Base-by-base conservation (phyloP, 2,329 filamentous ascomycete species). In the Didymella arachidicola region DNA sequence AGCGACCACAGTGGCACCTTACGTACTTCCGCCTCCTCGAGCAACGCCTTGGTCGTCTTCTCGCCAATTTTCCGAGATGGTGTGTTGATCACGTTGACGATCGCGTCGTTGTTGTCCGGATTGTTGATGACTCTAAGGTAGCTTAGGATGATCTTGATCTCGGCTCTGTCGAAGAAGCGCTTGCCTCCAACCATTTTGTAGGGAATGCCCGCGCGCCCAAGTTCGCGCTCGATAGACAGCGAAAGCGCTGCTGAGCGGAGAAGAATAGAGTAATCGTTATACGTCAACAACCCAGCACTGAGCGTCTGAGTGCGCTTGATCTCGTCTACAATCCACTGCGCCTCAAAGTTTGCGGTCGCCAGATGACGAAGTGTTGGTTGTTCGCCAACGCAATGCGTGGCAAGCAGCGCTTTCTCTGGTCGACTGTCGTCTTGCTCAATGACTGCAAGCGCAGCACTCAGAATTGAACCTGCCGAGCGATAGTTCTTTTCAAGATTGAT, bases 401-500 rank as follows among this genome's bases (percentile, higher is more conserved):
- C 87, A 48, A 91, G 82, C 32, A 99, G 80, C 34, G 84, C 84
- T 74, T 97, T 98, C 57, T 90, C 83, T 51, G 93, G 95, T 59
- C 94, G 84, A 34, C 85, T 86, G 48, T 85, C 84, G 75, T 99
- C 94, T 76, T 98, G 94, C 74, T 97, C 89, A 61, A 99, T 98
- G 46, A 99, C 88, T 60, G 89, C 86, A 60, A 96, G 83, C 0
- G 95, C 93, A 6, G 90, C 87, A 58, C 86, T 84, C 25, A 98
- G 81, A 59, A 99, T 97, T 7, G 88, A 88, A 38, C 89, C 91
- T 0, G 93, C 96, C 1, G 94, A 98, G 22, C 94, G 87, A 72
- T 99, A 99, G 70, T 98, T 99, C 70, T 97, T 91, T 72, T 97
- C 91, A 2, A 99, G 82, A 6, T 94, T 88, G 43, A 97, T 87